Conservation (phyloP, 1,139 yeast genomes). For the Geotrichum australiense region DNA sequence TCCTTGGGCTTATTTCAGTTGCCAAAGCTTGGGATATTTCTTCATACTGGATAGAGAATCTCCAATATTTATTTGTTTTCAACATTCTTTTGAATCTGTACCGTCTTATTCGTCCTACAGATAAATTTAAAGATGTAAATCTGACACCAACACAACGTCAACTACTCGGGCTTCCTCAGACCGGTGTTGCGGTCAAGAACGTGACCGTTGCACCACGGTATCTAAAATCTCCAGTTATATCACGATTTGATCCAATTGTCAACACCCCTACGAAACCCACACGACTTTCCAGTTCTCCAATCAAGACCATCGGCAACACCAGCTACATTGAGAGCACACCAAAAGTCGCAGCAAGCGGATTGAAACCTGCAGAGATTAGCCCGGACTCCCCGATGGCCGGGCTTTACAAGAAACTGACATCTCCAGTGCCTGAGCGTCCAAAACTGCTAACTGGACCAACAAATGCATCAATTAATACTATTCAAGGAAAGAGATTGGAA, state of each 20-base stretch:
- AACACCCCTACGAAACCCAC: constrained; percentile 14
- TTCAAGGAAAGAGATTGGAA: background rate
- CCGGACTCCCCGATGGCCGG: constrained; percentile 15
- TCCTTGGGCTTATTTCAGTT: background rate
- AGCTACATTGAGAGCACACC: background rate
- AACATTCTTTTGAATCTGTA: constrained; percentile 36
- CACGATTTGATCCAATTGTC: constrained; percentile 24
- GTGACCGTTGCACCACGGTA: constrained; percentile 29
- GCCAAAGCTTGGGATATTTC: background rate
- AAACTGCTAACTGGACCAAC: background rate
- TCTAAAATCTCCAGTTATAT: constrained; percentile 27
- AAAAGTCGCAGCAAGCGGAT: background rate
- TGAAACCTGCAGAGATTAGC: constrained; percentile 1
- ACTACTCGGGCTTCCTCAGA: constrained; percentile 38
- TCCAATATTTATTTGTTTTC: constrained; percentile 34
- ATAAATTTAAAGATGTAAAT: constrained; percentile 38
- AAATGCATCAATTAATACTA: background rate
- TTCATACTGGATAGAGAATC: constrained; percentile 6
- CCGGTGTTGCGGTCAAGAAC: constrained; percentile 21
- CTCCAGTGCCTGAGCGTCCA: constrained; percentile 1
- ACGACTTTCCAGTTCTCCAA: background rate
- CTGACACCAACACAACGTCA: constrained; percentile 39
- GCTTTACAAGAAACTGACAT: constrained; percentile 11
- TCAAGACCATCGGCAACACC: background rate
- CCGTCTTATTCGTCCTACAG: constrained; percentile 34